Evolutionary conservation across 1,284 basidiomycete genomes (phyloP), one percentile per base, ranked within the genome.

Genomic region (Sanghuangporus sanghuang): DNA sequence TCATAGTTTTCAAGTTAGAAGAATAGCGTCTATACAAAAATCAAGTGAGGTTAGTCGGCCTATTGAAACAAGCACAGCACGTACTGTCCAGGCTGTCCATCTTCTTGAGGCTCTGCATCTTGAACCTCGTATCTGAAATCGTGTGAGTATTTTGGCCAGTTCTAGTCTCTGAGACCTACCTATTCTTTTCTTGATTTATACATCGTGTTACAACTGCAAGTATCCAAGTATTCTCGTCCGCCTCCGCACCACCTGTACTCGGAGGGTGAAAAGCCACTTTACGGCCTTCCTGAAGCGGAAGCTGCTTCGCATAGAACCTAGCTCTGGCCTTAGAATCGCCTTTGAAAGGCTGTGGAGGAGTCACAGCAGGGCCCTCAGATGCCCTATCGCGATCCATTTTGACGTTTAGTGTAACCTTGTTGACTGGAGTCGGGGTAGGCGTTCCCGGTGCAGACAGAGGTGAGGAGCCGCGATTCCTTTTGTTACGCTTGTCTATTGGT

Each of bases 251-350:
- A 69, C 79, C 73, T 65, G 73, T 60, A 36, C 71, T 75, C 18
- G 87, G 86, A 7, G 86, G 87, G 72, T 88, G 87, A 68, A 92
- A 93, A 1, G 89, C 90, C 8, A 93, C 90, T 68, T 88, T 90
- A 59, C 90, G 79, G 16, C 86, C 85, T 71, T 84, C 81, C 69
- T 85, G 84, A 32, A 93, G 76, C 14, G 89, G 87, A 3, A 88
- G 75, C 66, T 87, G 87, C 64, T 78, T 85, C 14, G 78, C 74
- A 12, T 86, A 71, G 2, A 81, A 81, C 67, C 89, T 86, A 67
- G 84, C 79, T 48, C 87, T 80, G 9, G 81, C 76, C 68, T 86
- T 90, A 6, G 84, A 79, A 64, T 89, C 89, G 57, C 86, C 82
- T n/a, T 85, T 81, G 69, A 84, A 84, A 2, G 84, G 77, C 57